Evolutionary conservation across 164 flowering plant genomes (phyloP).

Genomic region (Tetracentron sinense): DNA sequence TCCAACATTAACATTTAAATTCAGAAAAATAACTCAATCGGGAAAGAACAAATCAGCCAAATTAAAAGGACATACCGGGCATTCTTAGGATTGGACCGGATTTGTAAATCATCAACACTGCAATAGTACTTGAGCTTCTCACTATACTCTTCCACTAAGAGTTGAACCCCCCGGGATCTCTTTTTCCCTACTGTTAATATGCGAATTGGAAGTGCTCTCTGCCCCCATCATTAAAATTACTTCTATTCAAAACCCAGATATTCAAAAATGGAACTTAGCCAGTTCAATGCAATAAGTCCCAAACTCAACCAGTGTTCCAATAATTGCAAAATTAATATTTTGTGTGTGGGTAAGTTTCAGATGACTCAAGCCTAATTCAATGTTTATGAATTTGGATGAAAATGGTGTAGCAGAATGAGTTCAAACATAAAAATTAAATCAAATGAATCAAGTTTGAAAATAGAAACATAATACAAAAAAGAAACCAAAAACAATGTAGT

Average conservation of each 20-base stretch:
- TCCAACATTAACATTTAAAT: background rate
- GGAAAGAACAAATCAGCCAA: background rate
- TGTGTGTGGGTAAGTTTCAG: background rate
- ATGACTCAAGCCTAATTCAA: background rate
- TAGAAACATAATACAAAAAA: background rate
- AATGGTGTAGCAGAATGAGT: background rate
- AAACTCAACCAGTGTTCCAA: background rate
- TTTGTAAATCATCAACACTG: slow-evolving; percentile 48
- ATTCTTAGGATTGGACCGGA: slow-evolving; percentile 82
- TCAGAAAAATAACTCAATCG: background rate
- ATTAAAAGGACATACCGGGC: slow-evolving; percentile 42
- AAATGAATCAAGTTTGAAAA: too few species aligned
- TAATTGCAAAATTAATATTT: background rate
- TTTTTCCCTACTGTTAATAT: slow-evolving; percentile 69
- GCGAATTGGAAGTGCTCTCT: slow-evolving; percentile 75
- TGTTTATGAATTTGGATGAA: background rate
- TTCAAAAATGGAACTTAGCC: background rate
- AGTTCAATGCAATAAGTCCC: background rate
- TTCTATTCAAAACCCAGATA: background rate
- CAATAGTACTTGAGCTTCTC: slow-evolving; percentile 70
- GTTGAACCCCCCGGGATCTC: slow-evolving; percentile 65
- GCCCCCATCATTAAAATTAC: background rate
- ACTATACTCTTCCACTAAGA: slow-evolving; percentile 69
- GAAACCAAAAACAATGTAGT: background rate
- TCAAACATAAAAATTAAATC: background rate